Percentiles rank a stretch among this genome's conserved stretches.
phyloP scores from a whole-genome alignment of 2,329 filamentous ascomycete genomes.

The Blumeria graminis region DNA sequence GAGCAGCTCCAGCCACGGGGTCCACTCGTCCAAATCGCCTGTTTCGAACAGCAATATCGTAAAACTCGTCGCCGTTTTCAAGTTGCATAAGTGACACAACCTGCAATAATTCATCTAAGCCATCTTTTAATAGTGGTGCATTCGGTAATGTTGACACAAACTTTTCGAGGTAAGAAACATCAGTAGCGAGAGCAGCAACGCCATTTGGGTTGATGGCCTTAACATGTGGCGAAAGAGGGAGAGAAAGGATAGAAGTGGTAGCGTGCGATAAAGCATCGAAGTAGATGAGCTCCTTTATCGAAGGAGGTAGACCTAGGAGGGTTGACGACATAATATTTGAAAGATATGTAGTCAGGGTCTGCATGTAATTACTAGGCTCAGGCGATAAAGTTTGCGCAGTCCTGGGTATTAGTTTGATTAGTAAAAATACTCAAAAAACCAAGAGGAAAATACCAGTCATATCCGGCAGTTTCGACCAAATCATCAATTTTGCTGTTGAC shows the following conservation, averaged over 20 bases:
- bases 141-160: slow-evolving; percentile 79
- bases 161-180: slow-evolving; percentile 59
- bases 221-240: slow-evolving; percentile 25
- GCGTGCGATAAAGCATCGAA: slow-evolving; percentile 89
- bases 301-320: slow-evolving; percentile 70
- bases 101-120: slow-evolving; percentile 80
- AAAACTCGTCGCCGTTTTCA: slow-evolving; percentile 91
- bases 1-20: slow-evolving; percentile 60
- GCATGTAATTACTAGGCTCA: slow-evolving; percentile 82
- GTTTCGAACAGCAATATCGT: slow-evolving; percentile 70
- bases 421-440: not conserved
- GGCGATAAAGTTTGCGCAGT: slow-evolving; percentile 33
- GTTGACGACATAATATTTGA: slow-evolving; percentile 94
- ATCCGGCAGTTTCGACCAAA: slow-evolving; percentile 87
- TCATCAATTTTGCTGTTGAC: slow-evolving; percentile 99
- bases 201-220: slow-evolving; percentile 73
- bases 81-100: slow-evolving; percentile 70
- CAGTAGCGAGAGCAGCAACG: slow-evolving; percentile 54
- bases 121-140: slow-evolving; percentile 60
- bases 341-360: slow-evolving; percentile 76
- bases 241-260: slow-evolving; percentile 48
- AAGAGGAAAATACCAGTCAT: slow-evolving; percentile 45
- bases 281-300: slow-evolving; percentile 95
- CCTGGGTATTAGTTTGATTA: slow-evolving; percentile 16
- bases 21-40: slow-evolving; percentile 89